Evolutionary conservation across 345 rosid genomes (phyloP).

Genomic region (Salix arbutifolia): DNA sequence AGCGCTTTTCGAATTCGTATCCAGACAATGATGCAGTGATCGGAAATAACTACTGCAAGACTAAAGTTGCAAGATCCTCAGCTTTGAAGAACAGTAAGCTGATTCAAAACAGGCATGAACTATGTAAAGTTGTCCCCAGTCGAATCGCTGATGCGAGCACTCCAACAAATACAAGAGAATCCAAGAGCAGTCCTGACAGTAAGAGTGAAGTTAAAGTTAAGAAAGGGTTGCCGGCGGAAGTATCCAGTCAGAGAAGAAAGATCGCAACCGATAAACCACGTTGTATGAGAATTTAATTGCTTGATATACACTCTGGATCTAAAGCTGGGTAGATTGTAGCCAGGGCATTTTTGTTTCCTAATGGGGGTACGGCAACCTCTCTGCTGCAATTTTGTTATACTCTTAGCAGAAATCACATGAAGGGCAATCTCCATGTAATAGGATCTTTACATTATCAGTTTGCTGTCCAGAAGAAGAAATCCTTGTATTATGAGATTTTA

Average conservation of each 20-base stretch:
- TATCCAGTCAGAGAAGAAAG: conserved; percentile 24
- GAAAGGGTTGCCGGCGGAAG: conserved; percentile 17
- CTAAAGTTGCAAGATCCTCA: conserved; percentile 17
- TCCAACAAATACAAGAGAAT: conserved; percentile 14
- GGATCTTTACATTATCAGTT: not conserved
- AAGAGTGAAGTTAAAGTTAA: conserved; percentile 20
- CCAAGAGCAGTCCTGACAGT: conserved; percentile 14
- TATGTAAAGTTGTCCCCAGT: conserved; percentile 17
- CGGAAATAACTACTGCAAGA: conserved; percentile 39
- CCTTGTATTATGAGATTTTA: not conserved
- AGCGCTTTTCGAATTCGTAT: not conserved
- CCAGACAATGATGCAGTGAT: conserved; percentile 54
- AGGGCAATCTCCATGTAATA: not conserved
- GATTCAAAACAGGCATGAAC: conserved; percentile 30
- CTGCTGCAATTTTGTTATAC: not conserved
- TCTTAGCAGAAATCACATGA: not conserved
- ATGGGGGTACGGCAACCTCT: not conserved
- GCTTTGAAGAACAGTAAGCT: conserved; percentile 26
- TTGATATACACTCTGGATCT: not conserved
- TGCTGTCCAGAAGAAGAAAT: not conserved
- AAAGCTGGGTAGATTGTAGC: not conserved
- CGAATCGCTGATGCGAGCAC: conserved; percentile 8
- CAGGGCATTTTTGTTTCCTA: not conserved
- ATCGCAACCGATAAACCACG: conserved; percentile 13
- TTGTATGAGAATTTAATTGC: conserved; percentile 10